These are phyloP conservation scores for Microsporum audouinii DNA, from an alignment of 2,329 filamentous ascomycete species.

Conservation along the genomic window DNA sequence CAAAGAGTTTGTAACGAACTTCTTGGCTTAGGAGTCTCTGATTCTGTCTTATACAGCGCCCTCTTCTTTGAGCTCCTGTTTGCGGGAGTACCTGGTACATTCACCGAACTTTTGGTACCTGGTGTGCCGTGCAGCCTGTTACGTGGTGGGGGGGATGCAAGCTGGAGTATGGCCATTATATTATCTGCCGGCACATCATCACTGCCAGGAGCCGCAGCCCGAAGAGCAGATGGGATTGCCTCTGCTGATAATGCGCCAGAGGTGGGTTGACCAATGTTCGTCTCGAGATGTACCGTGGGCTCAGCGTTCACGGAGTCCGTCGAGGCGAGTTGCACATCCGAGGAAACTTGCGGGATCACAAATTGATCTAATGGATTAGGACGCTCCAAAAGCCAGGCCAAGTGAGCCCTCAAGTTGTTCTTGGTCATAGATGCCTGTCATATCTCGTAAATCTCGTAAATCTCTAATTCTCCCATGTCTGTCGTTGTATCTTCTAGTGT, in stretches of 20 bases:
- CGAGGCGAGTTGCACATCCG: not conserved
- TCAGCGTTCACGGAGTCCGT: not conserved
- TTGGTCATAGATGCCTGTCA: constrained; percentile 37
- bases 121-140: constrained; percentile 5
- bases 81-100: constrained; percentile 1
- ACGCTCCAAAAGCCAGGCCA: constrained; percentile 38
- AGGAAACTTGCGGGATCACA: not conserved
- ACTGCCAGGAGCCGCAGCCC: not conserved
- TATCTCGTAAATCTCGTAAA: constrained; percentile 14
- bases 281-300: not conserved
- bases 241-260: not conserved
- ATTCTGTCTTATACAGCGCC: not conserved
- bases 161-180: constrained; percentile 36
- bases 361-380: constrained; percentile 16
- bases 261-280: not conserved
- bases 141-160: constrained; percentile 27
- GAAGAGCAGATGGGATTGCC: not conserved
- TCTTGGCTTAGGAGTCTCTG: not conserved
- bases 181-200: constrained; percentile 18
- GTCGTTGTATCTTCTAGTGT: not conserved
- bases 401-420: constrained; percentile 36
- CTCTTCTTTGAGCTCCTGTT: not conserved
- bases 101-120: not conserved
- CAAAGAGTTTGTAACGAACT: not conserved
- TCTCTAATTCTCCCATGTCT: not conserved